Percentiles rank a stretch among this genome's conserved stretches.
Conservation (phyloP, 352 stramenopile genomes). For the Pythium volutum region DNA sequence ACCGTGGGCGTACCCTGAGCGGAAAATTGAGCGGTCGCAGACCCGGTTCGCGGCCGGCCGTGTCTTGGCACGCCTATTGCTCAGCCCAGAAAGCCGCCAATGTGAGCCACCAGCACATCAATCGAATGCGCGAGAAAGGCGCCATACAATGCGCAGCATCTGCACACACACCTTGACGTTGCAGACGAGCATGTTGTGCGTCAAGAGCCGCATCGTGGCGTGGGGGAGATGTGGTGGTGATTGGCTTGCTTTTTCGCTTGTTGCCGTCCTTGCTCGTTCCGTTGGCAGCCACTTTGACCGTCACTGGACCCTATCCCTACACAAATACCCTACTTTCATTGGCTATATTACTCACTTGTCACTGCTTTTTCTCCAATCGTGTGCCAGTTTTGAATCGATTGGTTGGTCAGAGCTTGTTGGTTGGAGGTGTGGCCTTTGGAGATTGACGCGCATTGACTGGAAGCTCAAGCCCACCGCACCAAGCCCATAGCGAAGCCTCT, state of each 20-base stretch:
- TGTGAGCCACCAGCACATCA: constrained; percentile 7
- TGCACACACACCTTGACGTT: constrained; percentile 60
- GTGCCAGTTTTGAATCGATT: constrained; percentile 22
- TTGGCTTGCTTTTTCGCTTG: background rate
- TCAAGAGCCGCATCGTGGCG: constrained; percentile 71
- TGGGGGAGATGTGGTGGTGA: background rate
- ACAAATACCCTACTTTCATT: constrained; percentile 8
- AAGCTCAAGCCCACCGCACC: constrained; percentile 6
- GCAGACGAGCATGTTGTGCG: constrained; percentile 87
- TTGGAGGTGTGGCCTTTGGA: constrained; percentile 14
- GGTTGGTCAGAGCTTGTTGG: constrained; percentile 25
- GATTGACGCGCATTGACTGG: constrained; percentile 17
- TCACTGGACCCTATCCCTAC: constrained; percentile 5
- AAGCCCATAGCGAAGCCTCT: too few relatives aligned
- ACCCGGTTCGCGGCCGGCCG: constrained; percentile 54
- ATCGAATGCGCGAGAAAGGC: background rate
- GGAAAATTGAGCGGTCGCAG: constrained; percentile 75
- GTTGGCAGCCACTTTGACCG: constrained; percentile 26
- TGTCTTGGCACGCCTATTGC: constrained; percentile 67
- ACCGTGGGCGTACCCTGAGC: constrained; percentile 41
- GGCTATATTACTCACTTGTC: too few relatives aligned
- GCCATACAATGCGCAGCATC: background rate
- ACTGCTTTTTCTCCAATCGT: constrained; percentile 16
- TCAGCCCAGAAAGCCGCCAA: background rate
- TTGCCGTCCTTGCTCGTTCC: background rate